Conservation (phyloP, 1,284 basidiomycete genomes). For the Austroboletus niveus region DNA sequence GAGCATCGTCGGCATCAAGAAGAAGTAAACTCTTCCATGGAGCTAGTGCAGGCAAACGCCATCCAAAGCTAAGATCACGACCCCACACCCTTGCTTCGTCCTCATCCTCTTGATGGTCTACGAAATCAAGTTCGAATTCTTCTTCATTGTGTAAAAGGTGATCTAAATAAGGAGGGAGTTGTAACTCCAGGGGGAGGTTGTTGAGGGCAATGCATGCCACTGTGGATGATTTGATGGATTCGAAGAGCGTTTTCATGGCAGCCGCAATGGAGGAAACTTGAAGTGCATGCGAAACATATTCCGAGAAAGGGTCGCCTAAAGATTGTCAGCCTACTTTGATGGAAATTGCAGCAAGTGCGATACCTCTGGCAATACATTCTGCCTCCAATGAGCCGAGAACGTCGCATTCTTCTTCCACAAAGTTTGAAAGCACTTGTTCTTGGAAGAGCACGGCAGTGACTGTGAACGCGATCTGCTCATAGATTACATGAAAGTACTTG, state of each 20-base stretch:
- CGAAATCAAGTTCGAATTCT: slow-evolving; percentile 40
- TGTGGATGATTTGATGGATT: slow-evolving; percentile 67
- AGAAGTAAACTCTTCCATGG: slow-evolving; percentile 93
- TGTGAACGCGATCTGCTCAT: slow-evolving; percentile 85
- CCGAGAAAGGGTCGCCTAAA: slow-evolving; percentile 54
- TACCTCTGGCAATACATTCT: slow-evolving; percentile 60
- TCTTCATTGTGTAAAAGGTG: slow-evolving; percentile 61
- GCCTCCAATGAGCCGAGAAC: slow-evolving; percentile 68
- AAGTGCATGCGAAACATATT: slow-evolving; percentile 59
- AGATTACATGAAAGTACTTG: slow-evolving; percentile 81
- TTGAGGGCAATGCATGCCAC: slow-evolving; percentile 77
- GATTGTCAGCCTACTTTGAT: slow-evolving; percentile 8
- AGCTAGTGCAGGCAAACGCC: slow-evolving; percentile 70
- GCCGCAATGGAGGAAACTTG: slow-evolving; percentile 68
- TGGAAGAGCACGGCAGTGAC: slow-evolving; percentile 87
- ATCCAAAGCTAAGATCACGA: slow-evolving; percentile 64
- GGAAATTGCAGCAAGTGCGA: slow-evolving; percentile 3
- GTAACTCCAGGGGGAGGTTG: slow-evolving; percentile 74
- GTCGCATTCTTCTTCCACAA: slow-evolving; percentile 78
- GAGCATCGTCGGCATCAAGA: slow-evolving; percentile 61
- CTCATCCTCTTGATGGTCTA: slow-evolving; percentile 48
- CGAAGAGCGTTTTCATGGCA: slow-evolving; percentile 72
- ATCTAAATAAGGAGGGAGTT: slow-evolving; percentile 78
- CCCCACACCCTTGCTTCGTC: slow-evolving; percentile 64
- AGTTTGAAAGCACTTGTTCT: slow-evolving; percentile 81